Percentiles rank a stretch among this genome's conserved stretches.
Evolutionary conservation across 495 filamentous ascomycete species (phyloP).

Genomic region (Xylaria flabelliformis): DNA sequence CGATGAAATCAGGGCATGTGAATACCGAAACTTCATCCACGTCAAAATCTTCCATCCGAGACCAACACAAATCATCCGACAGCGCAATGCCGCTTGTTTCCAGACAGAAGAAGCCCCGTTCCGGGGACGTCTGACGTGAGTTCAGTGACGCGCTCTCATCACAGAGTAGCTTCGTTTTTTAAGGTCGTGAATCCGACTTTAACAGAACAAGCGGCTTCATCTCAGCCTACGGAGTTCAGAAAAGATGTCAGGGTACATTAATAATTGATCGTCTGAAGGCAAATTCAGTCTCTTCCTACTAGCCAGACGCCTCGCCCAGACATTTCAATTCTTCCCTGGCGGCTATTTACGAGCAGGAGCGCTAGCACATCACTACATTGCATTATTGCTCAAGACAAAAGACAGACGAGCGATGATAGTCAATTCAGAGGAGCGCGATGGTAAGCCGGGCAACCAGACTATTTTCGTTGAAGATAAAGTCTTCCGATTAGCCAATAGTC

Average conservation of each 20-base stretch:
- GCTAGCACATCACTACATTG: not conserved
- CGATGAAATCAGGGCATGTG: slow-evolving; percentile 23
- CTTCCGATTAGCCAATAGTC: not conserved
- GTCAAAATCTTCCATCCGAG: slow-evolving; percentile 23
- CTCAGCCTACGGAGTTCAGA: not conserved
- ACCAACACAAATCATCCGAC: slow-evolving; percentile 14
- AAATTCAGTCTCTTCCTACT: not conserved
- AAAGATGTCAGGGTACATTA: not conserved
- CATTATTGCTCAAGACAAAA: not conserved
- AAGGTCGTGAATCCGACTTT: not conserved
- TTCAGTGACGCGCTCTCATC: not conserved
- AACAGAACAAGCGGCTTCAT: not conserved
- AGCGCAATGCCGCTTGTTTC: slow-evolving; percentile 8
- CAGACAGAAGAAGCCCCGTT: not conserved
- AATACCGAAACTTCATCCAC: slow-evolving; percentile 23
- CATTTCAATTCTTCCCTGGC: not conserved
- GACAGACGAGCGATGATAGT: not conserved
- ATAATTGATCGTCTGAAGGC: not conserved
- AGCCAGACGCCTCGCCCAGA: not conserved
- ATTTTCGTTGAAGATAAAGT: not conserved
- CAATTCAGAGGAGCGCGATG: not conserved
- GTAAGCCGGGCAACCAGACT: not conserved
- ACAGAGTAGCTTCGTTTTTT: not conserved
- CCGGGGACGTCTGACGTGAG: not conserved
- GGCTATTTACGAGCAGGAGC: not conserved